Evolutionary conservation across 345 rosid species (phyloP), one percentile per base, ranked within the genome.

Genomic region (Salix udensis): DNA sequence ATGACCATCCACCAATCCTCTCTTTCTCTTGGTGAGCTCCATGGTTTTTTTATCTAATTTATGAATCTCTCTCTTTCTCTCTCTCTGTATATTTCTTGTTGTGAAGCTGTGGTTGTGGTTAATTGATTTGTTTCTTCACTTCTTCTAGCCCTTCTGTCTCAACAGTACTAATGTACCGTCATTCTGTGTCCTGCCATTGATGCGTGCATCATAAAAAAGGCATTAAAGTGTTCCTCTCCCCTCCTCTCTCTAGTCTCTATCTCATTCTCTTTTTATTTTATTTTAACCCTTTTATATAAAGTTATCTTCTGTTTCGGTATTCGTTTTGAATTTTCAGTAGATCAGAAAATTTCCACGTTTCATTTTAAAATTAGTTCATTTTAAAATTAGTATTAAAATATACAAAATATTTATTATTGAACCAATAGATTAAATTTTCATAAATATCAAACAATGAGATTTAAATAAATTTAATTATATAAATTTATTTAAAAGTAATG

Each of bases 131-230:
- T 7, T 28, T 21, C 40, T 14, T 60, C 31, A 12, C 55, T 74
- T 67, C 74, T 68, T 70, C 76, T 53, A 68, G 26, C 70, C 70
- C 76, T 46, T 80, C 62, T 68, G 77, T 58, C 74, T 75, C 55
- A 76, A 80, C 78, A 81, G 85, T 64, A 68, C 68, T 67, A 75
- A 58, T 82, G 83, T 76, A 79, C 62, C 81, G 68, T 40, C 64
- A 58, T 58, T 81, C 76, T 73, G 76, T 78, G 81, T 79, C 79
- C 83, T 80, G 83, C 84, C 84, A 82, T 74, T 87, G 86, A 83
- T 85, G 88, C 90, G 90, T 87, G 85, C 82, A 87, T 84, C 87
- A 79, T 85, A 73, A 84, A 87, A 87, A 87, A 84, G 84, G 80
- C 31, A 77, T 83, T 70, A 78, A 82, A 84, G 81, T 74, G 75